Evolutionary conservation across 1,139 yeast genomes (phyloP).

Genomic region (Saccharomyces hybrid): DNA sequence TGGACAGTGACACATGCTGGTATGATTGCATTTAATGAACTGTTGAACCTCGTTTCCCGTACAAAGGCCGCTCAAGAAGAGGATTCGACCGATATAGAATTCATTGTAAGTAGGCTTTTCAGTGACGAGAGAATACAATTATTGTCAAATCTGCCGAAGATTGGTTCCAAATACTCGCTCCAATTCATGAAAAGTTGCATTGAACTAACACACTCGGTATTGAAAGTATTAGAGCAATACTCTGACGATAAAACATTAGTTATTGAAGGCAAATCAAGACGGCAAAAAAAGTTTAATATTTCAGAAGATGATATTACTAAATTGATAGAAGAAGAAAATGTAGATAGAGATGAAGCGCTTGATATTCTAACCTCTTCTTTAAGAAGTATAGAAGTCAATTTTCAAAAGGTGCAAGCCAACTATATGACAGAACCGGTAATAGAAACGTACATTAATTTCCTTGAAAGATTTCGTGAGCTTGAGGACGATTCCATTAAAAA

Average conservation of each 20-base stretch:
- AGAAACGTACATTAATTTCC: conserved; percentile 33
- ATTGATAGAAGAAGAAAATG: conserved; percentile 41
- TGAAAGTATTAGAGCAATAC: conserved; percentile 62
- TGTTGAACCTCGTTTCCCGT: conserved; percentile 47
- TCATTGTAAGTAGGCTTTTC: conserved; percentile 49
- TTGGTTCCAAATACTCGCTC: conserved; percentile 60
- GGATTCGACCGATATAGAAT: conserved; percentile 38
- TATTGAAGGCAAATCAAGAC: conserved; percentile 43
- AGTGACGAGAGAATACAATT: conserved; percentile 56
- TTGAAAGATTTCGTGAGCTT: conserved; percentile 53
- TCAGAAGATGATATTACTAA: conserved; percentile 30
- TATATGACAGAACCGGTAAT: conserved; percentile 35
- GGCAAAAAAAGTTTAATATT: conserved; percentile 24
- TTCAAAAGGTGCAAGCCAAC: conserved; percentile 41
- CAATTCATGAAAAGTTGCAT: conserved; percentile 55
- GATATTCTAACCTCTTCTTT: conserved; percentile 27
- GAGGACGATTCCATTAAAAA: conserved; percentile 52
- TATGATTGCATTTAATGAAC: conserved; percentile 59
- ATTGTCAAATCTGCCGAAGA: conserved; percentile 52
- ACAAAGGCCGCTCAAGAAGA: conserved; percentile 34
- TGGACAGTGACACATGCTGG: conserved; percentile 64
- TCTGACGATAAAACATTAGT: conserved; percentile 54
- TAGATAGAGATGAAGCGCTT: conserved; percentile 37
- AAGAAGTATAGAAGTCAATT: conserved; percentile 33
- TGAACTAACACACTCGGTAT: conserved; percentile 56